phyloP scores from a whole-genome alignment of 2,329 filamentous ascomycete genomes.

The Clathrospora elynae region DNA sequence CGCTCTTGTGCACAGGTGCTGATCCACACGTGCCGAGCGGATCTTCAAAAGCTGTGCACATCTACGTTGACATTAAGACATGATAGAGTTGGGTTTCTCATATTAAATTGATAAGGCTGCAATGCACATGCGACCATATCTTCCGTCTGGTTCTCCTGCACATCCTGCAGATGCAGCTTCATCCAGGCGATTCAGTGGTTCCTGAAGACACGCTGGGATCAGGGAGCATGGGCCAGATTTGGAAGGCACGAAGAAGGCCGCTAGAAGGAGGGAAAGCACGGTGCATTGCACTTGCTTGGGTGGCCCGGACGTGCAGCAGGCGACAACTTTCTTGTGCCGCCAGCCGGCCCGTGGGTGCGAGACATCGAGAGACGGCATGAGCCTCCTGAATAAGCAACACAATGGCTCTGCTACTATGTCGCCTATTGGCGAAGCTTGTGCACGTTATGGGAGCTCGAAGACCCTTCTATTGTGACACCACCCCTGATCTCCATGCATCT shows the following conservation, averaged over 20 bases:
- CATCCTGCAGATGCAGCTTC: slow-evolving; percentile 10
- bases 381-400: slow-evolving; percentile 19
- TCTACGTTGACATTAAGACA: no score
- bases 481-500: slow-evolving; percentile 30
- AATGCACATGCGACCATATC: background rate
- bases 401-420: slow-evolving; percentile 10
- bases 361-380: slow-evolving; percentile 15
- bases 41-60: background rate
- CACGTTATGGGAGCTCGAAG: slow-evolving; percentile 12
- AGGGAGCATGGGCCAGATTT: slow-evolving; percentile 21
- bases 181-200: slow-evolving; percentile 18
- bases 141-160: no score
- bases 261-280: slow-evolving; percentile 30
- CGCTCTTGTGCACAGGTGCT: slow-evolving; percentile 35
- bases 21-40: slow-evolving; percentile 27
- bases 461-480: slow-evolving; percentile 22
- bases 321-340: slow-evolving; percentile 28
- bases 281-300: slow-evolving; percentile 27
- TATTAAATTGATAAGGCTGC: background rate
- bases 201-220: slow-evolving; percentile 18
- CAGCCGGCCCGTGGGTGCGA: slow-evolving; percentile 23
- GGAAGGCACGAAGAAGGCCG: slow-evolving; percentile 33
- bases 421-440: slow-evolving; percentile 21
- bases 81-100: background rate
- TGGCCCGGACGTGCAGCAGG: slow-evolving; percentile 25